Evolutionary conservation across 495 filamentous ascomycete genomes (phyloP).

Genomic region (Sabuloglossum arenarium): DNA sequence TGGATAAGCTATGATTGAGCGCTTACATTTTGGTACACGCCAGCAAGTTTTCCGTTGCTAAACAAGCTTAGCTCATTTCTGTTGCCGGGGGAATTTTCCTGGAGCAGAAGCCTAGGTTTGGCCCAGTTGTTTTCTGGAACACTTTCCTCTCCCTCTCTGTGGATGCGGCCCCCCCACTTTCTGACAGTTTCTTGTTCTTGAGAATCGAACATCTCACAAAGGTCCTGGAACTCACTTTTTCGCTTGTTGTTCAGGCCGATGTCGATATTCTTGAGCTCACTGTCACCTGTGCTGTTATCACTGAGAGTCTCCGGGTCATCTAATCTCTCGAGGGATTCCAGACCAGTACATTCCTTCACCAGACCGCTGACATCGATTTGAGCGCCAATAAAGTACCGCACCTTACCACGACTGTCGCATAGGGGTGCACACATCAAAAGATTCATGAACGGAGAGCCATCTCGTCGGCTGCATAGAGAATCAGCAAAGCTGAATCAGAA

Average conservation of each 20-base stretch:
- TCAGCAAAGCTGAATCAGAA: neutral
- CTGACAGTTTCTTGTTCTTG: slow-evolving; percentile 35
- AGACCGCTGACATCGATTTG: slow-evolving; percentile 41
- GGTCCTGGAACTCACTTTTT: slow-evolving; percentile 31
- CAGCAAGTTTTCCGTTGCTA: slow-evolving; percentile 15
- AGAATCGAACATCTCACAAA: slow-evolving; percentile 41
- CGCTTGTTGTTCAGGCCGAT: slow-evolving; percentile 8
- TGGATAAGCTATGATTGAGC: neutral
- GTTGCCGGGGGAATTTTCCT: slow-evolving; percentile 7
- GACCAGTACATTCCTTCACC: slow-evolving; percentile 31
- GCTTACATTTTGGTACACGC: slow-evolving; percentile 23
- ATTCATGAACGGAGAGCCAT: slow-evolving; percentile 50
- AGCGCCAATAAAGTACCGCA: slow-evolving; percentile 40
- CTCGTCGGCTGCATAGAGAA: slow-evolving; percentile 24
- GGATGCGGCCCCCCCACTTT: slow-evolving; percentile 32
- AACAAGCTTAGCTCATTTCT: neutral
- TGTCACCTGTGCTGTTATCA: slow-evolving; percentile 1
- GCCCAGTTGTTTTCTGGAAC: slow-evolving; percentile 14
- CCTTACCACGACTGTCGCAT: slow-evolving; percentile 33
- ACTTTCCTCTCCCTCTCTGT: slow-evolving; percentile 25
- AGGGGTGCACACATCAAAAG: slow-evolving; percentile 41
- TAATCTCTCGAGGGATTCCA: slow-evolving; percentile 31
- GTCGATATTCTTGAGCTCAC: neutral
- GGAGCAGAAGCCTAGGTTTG: slow-evolving; percentile 20
- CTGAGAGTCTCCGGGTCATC: slow-evolving; percentile 10